phyloP scores from a whole-genome alignment of 2,329 filamentous ascomycete species.

The Pseudogymnoascus sp. region DNA sequence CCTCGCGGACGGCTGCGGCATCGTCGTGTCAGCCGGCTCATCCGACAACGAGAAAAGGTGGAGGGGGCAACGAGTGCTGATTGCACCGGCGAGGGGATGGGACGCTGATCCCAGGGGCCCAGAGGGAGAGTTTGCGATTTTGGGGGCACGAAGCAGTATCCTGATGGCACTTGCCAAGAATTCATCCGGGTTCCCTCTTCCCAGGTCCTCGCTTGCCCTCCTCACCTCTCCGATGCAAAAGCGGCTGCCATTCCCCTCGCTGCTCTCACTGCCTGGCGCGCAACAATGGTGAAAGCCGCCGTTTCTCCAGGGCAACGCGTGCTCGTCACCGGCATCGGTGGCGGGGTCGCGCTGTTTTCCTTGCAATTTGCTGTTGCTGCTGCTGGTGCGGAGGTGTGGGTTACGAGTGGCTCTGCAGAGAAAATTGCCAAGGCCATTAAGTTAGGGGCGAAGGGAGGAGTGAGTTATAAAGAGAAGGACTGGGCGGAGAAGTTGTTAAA shows the following conservation, averaged over 20 bases:
- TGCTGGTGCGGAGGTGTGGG: slow-evolving; percentile 43
- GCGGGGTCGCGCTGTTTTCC: slow-evolving; percentile 74
- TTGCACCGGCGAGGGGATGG: slow-evolving; percentile 74
- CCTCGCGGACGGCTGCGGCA: slow-evolving; percentile 70
- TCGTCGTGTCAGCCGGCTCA: slow-evolving; percentile 57
- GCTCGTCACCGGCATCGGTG: slow-evolving; percentile 79
- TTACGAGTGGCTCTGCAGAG: slow-evolving; percentile 45
- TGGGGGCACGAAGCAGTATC: slow-evolving; percentile 56
- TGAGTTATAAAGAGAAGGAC: slow-evolving; percentile 63
- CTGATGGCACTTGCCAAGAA: slow-evolving; percentile 65
- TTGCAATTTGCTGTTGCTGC: slow-evolving; percentile 71
- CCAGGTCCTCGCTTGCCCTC: slow-evolving; percentile 67
- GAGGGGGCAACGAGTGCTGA: slow-evolving; percentile 60
- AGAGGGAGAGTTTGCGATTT: slow-evolving; percentile 56
- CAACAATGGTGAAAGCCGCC: slow-evolving; percentile 66
- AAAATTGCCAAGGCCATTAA: slow-evolving; percentile 61
- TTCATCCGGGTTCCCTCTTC: slow-evolving; percentile 57
- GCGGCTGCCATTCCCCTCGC: slow-evolving; percentile 75
- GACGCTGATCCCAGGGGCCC: slow-evolving; percentile 60
- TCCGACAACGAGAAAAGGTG: slow-evolving; percentile 41
- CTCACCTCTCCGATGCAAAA: slow-evolving; percentile 62
- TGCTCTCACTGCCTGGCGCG: slow-evolving; percentile 78
- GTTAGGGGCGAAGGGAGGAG: slow-evolving; percentile 69
- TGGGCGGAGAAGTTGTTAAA: slow-evolving; percentile 68
- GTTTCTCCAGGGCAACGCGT: slow-evolving; percentile 57